A percentile compares a stretch with the other conserved stretches of the same genome.
These are phyloP conservation scores for Thecamonas trahens DNA, from an alignment of 78 protist genomes.

Conservation along the genomic window DNA sequence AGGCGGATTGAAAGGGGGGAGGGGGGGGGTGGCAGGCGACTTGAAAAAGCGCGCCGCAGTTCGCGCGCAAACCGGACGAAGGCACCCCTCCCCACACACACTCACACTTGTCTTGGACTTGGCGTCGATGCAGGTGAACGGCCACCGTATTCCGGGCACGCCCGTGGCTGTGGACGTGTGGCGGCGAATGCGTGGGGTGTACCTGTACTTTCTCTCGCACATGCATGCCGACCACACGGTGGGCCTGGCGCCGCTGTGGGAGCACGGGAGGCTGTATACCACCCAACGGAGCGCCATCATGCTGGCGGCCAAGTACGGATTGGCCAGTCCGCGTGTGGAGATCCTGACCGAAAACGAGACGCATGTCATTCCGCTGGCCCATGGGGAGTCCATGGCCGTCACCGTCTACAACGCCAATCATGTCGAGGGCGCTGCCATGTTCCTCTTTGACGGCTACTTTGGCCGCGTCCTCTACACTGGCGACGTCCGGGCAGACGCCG, in stretches of 20 bases:
- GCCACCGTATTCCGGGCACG: not conserved
- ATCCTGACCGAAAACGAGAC: not conserved
- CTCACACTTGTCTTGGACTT: too few relatives aligned
- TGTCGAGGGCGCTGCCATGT: constrained; percentile 58
- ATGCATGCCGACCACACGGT: constrained; percentile 35
- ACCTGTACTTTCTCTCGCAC: constrained; percentile 18
- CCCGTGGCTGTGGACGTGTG: constrained; percentile 1
- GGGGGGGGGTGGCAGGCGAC: too few relatives aligned
- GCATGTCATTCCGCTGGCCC: not conserved
- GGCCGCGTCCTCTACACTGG: constrained; percentile 51
- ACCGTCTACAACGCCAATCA: constrained; percentile 41
- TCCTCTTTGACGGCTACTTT: constrained; percentile 16
- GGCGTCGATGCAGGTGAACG: too few relatives aligned
- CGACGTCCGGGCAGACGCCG: constrained; percentile 35
- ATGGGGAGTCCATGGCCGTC: not conserved
- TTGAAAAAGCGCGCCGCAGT: too few relatives aligned
- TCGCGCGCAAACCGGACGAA: too few relatives aligned
- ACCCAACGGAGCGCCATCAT: constrained; percentile 6
- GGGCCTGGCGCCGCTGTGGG: constrained; percentile 33
- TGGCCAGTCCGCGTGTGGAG: not conserved
- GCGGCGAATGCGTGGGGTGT: not conserved
- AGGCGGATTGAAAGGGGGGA: too few relatives aligned
- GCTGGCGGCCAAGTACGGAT: constrained; percentile 3
- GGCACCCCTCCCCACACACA: too few relatives aligned
- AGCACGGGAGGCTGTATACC: constrained; percentile 16